A percentile compares a stretch with the other conserved stretches of the same genome.
phyloP scores from a whole-genome alignment of 805 yeast species.

The Priceomyces carsonii region DNA sequence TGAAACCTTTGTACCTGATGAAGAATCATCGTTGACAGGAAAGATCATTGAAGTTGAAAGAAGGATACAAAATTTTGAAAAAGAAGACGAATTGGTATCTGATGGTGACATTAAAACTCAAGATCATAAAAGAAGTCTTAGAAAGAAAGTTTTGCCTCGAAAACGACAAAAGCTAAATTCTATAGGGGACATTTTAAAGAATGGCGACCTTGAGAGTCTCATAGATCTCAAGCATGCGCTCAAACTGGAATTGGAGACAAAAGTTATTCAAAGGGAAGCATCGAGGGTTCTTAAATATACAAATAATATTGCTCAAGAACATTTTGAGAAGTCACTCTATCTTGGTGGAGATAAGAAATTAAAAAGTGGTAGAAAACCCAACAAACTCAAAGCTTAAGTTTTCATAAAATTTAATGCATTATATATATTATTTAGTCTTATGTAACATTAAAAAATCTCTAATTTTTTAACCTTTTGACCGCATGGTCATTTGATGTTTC shows the following conservation, averaged over 20 bases:
- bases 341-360: conserved; percentile 52
- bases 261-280: conserved; percentile 41
- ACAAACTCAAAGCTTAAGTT: neutral
- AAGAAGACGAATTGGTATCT: conserved; percentile 36
- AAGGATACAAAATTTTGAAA: conserved; percentile 16
- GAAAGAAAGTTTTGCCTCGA: conserved; percentile 31
- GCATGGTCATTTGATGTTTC: too few relatives aligned
- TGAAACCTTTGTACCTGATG: conserved; percentile 38
- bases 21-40: conserved; percentile 41
- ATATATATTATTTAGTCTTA: conserved; percentile 7
- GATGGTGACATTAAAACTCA: conserved; percentile 26
- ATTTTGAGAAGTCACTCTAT: conserved; percentile 52
- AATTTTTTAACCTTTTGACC: conserved; percentile 1
- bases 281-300: conserved; percentile 61
- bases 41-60: conserved; percentile 35
- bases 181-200: conserved; percentile 28
- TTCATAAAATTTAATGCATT: neutral
- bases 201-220: conserved; percentile 29
- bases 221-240: conserved; percentile 23
- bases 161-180: conserved; percentile 35
- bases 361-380: neutral
- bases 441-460: conserved; percentile 4
- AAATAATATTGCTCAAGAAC: conserved; percentile 55
- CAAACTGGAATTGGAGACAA: conserved; percentile 27
- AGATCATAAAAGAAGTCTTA: conserved; percentile 28